phyloP scores from a whole-genome alignment of 352 stramenopile genomes.

The Globisporangium alternatum region DNA sequence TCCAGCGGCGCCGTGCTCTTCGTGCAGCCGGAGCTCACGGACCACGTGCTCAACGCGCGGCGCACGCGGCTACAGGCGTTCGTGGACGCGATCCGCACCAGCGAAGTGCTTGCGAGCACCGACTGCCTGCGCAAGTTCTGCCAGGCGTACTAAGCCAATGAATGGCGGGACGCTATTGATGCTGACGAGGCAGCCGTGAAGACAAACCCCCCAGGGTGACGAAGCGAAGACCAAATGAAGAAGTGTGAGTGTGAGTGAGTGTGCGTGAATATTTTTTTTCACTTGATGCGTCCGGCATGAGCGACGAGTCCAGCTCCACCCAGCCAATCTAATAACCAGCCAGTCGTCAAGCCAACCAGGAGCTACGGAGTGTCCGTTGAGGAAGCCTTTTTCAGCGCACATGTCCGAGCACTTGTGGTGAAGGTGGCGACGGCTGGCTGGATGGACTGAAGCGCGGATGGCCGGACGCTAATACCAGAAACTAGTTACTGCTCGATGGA shows the following conservation, averaged over 20 bases:
- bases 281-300: not conserved
- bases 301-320: not conserved
- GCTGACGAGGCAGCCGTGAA: not conserved
- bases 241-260: slow-evolving; percentile 5
- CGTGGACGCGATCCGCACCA: slow-evolving; percentile 41
- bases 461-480: slow-evolving; percentile 1
- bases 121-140: slow-evolving; percentile 73
- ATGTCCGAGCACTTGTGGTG: not conserved
- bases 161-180: not conserved
- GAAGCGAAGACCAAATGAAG: not conserved
- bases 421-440: not conserved
- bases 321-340: not conserved
- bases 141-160: slow-evolving; percentile 49
- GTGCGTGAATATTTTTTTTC: slow-evolving; percentile 7
- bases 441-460: not conserved
- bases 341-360: not conserved
- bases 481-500: slow-evolving; percentile 19
- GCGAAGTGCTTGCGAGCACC: slow-evolving; percentile 41
- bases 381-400: not conserved
- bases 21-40: slow-evolving; percentile 58
- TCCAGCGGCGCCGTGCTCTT: slow-evolving; percentile 67
- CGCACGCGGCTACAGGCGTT: slow-evolving; percentile 61
- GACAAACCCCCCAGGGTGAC: not conserved
- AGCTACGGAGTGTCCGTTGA: not conserved
- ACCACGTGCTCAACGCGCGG: slow-evolving; percentile 64